phyloP scores from a whole-genome alignment of 148 eudicot species.

The Spergularia marina region DNA sequence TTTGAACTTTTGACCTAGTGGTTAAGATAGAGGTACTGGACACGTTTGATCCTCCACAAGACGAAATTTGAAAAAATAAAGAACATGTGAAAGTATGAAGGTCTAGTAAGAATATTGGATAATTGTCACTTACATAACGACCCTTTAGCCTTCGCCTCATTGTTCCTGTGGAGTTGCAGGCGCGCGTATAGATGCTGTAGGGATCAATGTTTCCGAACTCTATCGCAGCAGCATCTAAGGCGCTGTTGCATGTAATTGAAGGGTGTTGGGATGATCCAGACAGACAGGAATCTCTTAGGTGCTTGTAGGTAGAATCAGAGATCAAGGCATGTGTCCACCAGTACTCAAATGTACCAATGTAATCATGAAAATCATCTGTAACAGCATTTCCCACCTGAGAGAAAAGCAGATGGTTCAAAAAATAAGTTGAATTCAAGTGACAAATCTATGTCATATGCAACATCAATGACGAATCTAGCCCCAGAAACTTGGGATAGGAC shows the following conservation, averaged over 20 bases:
- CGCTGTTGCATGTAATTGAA: constrained; percentile 44
- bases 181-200: constrained; percentile 70
- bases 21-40: too few species aligned
- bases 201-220: constrained; percentile 89
- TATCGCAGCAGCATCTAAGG: constrained; percentile 46
- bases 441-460: neutral
- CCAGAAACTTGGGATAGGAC: too few species aligned
- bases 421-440: neutral
- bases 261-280: constrained; percentile 73
- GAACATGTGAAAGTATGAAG: too few species aligned
- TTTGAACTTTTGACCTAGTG: too few species aligned
- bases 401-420: neutral
- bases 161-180: constrained; percentile 52
- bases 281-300: constrained; percentile 46
- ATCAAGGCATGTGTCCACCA: constrained; percentile 96
- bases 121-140: constrained; percentile 58
- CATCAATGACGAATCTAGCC: neutral
- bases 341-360: constrained; percentile 86
- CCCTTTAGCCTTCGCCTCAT: constrained; percentile 53
- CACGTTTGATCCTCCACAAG: too few species aligned
- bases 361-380: constrained; percentile 81
- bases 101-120: neutral
- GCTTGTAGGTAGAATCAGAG: constrained; percentile 73
- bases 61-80: too few species aligned
- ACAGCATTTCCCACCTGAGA: constrained; percentile 91